Percentiles rank a stretch among this genome's conserved stretches.
phyloP scores from a whole-genome alignment of 257 asterid species.

The Nicotiana benthamiana region DNA sequence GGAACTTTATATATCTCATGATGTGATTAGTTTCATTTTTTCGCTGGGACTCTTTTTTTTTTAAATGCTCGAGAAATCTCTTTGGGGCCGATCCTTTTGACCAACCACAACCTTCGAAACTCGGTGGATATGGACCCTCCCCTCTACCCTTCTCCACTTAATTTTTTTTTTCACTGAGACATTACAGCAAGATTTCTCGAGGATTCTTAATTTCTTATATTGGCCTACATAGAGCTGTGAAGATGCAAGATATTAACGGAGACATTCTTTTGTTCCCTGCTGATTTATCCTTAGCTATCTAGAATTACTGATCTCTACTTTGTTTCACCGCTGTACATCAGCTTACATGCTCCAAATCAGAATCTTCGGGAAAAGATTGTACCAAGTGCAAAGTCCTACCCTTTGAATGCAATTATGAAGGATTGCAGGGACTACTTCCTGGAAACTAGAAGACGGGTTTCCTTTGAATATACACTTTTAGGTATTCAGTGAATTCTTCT shows the following conservation, averaged over 20 bases:
- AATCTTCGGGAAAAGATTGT: constrained; percentile 74
- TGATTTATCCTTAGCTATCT: neutral
- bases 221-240: neutral
- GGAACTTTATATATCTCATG: neutral
- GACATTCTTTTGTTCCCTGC: neutral
- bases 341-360: constrained; percentile 95
- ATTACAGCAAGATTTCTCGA: neutral
- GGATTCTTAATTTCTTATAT: neutral
- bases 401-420: constrained; percentile 85
- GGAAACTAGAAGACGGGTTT: constrained; percentile 79
- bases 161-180: neutral
- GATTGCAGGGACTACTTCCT: constrained; percentile 85
- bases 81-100: too few species aligned
- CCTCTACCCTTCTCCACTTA: too few species aligned
- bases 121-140: too few species aligned
- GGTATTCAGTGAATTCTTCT: constrained; percentile 33
- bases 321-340: constrained; percentile 22
- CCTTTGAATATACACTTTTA: constrained; percentile 84
- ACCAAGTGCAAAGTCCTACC: constrained; percentile 90
- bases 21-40: neutral
- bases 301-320: constrained; percentile 6
- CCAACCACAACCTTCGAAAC: too few species aligned
- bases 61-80: too few species aligned
- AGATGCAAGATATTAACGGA: neutral
- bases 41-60: neutral